A percentile compares a stretch with the other conserved stretches of the same genome.
These are phyloP conservation scores for Colletotrichum sp. DNA, from an alignment of 2,329 filamentous ascomycete genomes.

Conservation along the genomic window DNA sequence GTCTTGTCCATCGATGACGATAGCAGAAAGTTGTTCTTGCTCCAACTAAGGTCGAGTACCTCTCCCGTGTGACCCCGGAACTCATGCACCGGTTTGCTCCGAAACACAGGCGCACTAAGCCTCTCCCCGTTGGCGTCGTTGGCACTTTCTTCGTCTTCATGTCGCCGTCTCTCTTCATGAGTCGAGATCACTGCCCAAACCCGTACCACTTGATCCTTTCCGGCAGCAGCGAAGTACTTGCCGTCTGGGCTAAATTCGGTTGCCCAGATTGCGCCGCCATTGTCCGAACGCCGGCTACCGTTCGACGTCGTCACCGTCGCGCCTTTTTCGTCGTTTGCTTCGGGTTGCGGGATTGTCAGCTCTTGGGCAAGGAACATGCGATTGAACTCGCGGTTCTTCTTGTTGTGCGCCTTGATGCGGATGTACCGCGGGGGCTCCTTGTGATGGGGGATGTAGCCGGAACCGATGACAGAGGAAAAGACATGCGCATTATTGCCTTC, in stretches of 20 bases:
- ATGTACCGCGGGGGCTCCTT: constrained; percentile 93
- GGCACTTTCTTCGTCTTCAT: constrained; percentile 70
- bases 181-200: constrained; percentile 90
- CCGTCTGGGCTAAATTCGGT: constrained; percentile 93
- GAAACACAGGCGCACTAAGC: constrained; percentile 90
- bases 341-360: constrained; percentile 48
- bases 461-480: constrained; percentile 77
- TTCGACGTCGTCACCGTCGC: constrained; percentile 44
- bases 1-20: constrained; percentile 99
- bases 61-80: constrained; percentile 86
- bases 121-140: constrained; percentile 60
- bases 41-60: constrained; percentile 93
- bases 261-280: constrained; percentile 80
- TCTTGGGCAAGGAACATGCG: constrained; percentile 92
- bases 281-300: constrained; percentile 24
- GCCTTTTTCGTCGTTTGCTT: not conserved
- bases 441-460: constrained; percentile 79
- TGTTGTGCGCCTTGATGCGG: constrained; percentile 80
- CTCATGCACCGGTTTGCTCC: constrained; percentile 76
- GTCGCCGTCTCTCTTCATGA: constrained; percentile 75
- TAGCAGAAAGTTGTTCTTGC: constrained; percentile 96
- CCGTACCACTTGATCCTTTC: constrained; percentile 83
- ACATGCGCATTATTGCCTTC: constrained; percentile 85
- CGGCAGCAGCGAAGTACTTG: constrained; percentile 88
- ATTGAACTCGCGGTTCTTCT: constrained; percentile 82